Evolutionary conservation across 2,329 filamentous ascomycete species (phyloP).

Genomic region (Lecanicillium sp.): DNA sequence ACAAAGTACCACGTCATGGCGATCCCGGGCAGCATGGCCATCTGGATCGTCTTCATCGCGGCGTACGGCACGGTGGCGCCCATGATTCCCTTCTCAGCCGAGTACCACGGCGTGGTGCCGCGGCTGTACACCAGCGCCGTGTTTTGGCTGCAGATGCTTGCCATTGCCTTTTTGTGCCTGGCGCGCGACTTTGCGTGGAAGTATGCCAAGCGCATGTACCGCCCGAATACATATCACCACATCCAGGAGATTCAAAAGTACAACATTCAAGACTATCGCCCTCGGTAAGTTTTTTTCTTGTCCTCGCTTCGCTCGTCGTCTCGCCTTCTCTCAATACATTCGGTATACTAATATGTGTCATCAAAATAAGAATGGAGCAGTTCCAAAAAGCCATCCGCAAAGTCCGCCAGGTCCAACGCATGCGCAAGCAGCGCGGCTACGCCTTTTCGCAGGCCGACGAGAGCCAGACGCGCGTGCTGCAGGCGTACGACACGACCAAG

Average conservation of each 20-base stretch:
- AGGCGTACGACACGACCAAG: slow-evolving; percentile 95
- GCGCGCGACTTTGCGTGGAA: slow-evolving; percentile 92
- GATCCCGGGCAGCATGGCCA: slow-evolving; percentile 83
- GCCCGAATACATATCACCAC: slow-evolving; percentile 91
- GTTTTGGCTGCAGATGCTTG: slow-evolving; percentile 87
- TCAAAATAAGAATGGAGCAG: slow-evolving; percentile 81
- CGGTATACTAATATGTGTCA: neutral
- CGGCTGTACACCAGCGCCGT: slow-evolving; percentile 71
- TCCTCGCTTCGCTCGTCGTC: neutral
- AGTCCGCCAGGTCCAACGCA: slow-evolving; percentile 94
- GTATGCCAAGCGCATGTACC: slow-evolving; percentile 95
- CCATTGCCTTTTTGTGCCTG: slow-evolving; percentile 74
- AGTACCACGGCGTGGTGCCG: slow-evolving; percentile 80
- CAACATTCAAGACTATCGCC: slow-evolving; percentile 97
- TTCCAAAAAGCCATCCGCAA: slow-evolving; percentile 99
- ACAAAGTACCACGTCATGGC: slow-evolving; percentile 96
- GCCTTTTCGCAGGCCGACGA: slow-evolving; percentile 98
- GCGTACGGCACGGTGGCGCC: slow-evolving; percentile 83
- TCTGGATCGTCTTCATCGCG: slow-evolving; percentile 89
- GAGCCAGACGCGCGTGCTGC: slow-evolving; percentile 86
- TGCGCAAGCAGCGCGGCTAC: slow-evolving; percentile 98
- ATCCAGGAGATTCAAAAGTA: slow-evolving; percentile 99
- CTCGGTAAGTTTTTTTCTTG: slow-evolving; percentile 54
- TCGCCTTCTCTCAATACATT: no score
- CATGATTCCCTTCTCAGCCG: slow-evolving; percentile 68